phyloP scores from a whole-genome alignment of 2,329 filamentous ascomycete genomes.

The Cladosporium sp. region DNA sequence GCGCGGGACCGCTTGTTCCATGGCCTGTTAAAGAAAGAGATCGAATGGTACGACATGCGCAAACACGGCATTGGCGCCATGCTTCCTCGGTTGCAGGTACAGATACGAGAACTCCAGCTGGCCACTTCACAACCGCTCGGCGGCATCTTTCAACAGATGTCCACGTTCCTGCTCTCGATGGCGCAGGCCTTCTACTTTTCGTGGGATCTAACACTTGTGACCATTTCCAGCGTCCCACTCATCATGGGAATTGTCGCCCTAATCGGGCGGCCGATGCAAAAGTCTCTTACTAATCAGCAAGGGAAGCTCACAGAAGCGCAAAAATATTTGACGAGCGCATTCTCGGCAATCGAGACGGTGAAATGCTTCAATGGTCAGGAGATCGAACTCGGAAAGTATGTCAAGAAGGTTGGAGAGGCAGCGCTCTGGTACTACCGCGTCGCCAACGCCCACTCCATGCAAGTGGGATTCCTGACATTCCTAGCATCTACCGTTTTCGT shows the following conservation, averaged over 20 bases:
- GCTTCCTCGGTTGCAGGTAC: constrained; percentile 72
- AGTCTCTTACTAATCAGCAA: constrained; percentile 69
- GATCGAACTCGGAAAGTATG: constrained; percentile 68
- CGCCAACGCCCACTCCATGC: constrained; percentile 66
- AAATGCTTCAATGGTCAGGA: constrained; percentile 80
- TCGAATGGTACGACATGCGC: constrained; percentile 78
- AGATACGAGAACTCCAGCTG: constrained; percentile 77
- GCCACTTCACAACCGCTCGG: constrained; percentile 80
- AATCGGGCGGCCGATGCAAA: constrained; percentile 61
- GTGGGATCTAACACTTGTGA: constrained; percentile 80
- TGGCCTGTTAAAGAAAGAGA: constrained; percentile 68
- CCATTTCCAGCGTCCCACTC: constrained; percentile 71
- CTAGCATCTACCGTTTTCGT: constrained; percentile 79
- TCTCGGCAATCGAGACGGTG: constrained; percentile 77
- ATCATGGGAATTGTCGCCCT: constrained; percentile 61
- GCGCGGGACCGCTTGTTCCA: constrained; percentile 66
- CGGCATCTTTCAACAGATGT: constrained; percentile 61
- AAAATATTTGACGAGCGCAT: constrained; percentile 68
- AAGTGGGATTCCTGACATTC: constrained; percentile 72
- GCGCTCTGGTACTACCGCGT: constrained; percentile 66
- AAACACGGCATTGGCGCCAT: constrained; percentile 71
- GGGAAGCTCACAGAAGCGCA: constrained; percentile 67
- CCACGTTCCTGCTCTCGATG: constrained; percentile 67
- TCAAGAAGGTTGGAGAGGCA: constrained; percentile 56
- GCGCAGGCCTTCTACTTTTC: constrained; percentile 74